Evolutionary conservation across 2,329 filamentous ascomycete genomes (phyloP).

Genomic region (Delphinella strobiligena): DNA sequence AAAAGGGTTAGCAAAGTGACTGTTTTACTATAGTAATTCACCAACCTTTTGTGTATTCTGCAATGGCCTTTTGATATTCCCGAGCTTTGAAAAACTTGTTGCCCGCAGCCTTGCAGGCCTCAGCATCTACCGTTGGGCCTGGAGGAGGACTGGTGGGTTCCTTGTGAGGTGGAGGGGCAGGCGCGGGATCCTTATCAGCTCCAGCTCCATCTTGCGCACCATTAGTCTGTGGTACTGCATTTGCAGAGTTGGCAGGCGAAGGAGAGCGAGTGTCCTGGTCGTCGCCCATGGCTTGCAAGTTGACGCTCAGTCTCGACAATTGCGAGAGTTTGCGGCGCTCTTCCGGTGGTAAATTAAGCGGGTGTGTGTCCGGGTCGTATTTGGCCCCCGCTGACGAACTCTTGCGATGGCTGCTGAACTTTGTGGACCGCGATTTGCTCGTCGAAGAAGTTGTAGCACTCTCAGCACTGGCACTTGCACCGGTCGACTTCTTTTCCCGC

Average conservation of each 20-base stretch:
- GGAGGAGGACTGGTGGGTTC: constrained; percentile 37
- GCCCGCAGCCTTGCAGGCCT: constrained; percentile 80
- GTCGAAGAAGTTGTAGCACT: too few species aligned
- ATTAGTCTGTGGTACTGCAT: constrained; percentile 42
- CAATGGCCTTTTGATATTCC: constrained; percentile 76
- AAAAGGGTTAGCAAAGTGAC: constrained; percentile 15
- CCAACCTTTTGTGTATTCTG: constrained; percentile 80
- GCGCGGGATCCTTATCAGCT: too few species aligned
- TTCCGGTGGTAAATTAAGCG: constrained; percentile 81
- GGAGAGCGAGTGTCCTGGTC: constrained; percentile 43
- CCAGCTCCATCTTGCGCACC: constrained; percentile 32
- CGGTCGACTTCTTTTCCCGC: not conserved
- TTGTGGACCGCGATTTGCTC: too few species aligned
- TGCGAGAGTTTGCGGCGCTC: constrained; percentile 66
- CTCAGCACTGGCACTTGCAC: too few species aligned
- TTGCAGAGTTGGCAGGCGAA: not conserved
- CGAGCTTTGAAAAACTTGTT: constrained; percentile 97
- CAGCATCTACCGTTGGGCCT: constrained; percentile 57
- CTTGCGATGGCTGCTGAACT: not conserved
- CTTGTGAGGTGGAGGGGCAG: constrained; percentile 61
- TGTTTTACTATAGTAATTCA: not conserved
- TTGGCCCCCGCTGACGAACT: constrained; percentile 26
- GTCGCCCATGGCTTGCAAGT: constrained; percentile 61
- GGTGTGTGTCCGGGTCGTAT: constrained; percentile 61
- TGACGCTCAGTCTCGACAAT: constrained; percentile 47